Evolutionary conservation across 495 filamentous ascomycete species (phyloP), one percentile per base, ranked within the genome.

Genomic region (Penicillium ochrochloron): DNA sequence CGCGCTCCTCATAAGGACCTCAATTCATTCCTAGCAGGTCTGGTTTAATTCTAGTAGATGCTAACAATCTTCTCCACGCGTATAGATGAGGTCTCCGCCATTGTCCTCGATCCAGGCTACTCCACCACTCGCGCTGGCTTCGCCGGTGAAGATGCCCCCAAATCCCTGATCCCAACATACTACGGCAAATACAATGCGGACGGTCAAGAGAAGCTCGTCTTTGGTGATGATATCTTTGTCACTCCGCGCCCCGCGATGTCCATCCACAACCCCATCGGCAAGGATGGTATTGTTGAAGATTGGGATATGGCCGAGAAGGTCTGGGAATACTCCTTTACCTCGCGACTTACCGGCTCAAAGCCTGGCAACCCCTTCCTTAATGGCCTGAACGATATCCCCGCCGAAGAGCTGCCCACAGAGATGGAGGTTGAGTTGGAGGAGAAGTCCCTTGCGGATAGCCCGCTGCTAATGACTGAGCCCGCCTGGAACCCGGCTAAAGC

Each of bases 141-240:
- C 74, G 95, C 95, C 5, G 95, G 96, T 69, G 95, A 99, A 89
- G 95, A 99, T 79, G 88, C 91, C 4, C 95, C 95, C 61, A 99
- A 98, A 83, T 92, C 92, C 15, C 86, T 98, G 55, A 83, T 96
- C 48, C 93, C 94, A 19, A 93, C 92, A 33, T 90, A 90, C 79
- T 98, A 97, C 75, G 91, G 88, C 65, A 80, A 86, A 50, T 81
- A 88, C 62, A 73, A 74, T 37, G 82, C 77, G 53, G 82, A 87
- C n/a, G 76, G 77, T 3, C 80, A 84, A 61, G 83, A 85, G 60
- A 84, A 90, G 65, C 69, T 82, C 14, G 77, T 94, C 59, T 97
- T 91, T 63, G 95, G 95, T 70, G 95, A 99, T 67, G 90, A 97
- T 73, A 82, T 89, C 23, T 89, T 96, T 55, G 89, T 92, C 72